Evolutionary conservation across 225 moss, liverwort and hornwort species (phyloP), one percentile per base, ranked within the genome.

Genomic region (Polytrichum commune): DNA sequence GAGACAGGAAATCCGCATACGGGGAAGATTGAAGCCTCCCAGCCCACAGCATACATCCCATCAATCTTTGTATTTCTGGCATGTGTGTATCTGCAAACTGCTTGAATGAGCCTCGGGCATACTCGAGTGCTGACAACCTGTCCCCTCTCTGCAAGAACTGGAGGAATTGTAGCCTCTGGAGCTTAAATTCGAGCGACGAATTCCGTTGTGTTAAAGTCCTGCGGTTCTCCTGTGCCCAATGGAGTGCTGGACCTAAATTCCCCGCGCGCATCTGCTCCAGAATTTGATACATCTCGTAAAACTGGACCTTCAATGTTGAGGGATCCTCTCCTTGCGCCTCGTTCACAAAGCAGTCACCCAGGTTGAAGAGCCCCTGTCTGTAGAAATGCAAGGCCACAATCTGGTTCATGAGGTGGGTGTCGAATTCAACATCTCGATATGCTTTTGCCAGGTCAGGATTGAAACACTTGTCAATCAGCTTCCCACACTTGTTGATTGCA

Each of bases 351-450:
- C 90, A 90, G 68, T 96, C 96, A 7, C 96, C 96, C 30, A 96
- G 77, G 75, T 84, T 89, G 72, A 96, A 96, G 67, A 92, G 80
- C 27, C 93, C 96, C 72, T 96, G 93, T 19, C 91, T 77, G 77
- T 96, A 96, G 69, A 93, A 96, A 68, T 96, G 96, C 69, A 93
- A 86, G 27, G 93, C 93, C 72, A 93, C 88, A 32, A 96, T 90
- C 77, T 93, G 88, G 60, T 96, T 96, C 19, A 96, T 76, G 56
- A 90, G 86, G 53, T 80, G 86, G 23, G 78, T 77, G 70, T 96
- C 89, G 8, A 91, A 96, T 23, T 93, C 88, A 18, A 92, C 90
- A 60, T 96, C 90, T 28, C 96, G 77, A 73, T 92, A 96, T 0
- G 89, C 86, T 70, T 84, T 91, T 19, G 90, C 80, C 27, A 96